A percentile compares a stretch with the other conserved stretches of the same genome.
These are phyloP conservation scores for Fusarium sarcochroum DNA, from an alignment of 2,329 filamentous ascomycete genomes.

Conservation along the genomic window DNA sequence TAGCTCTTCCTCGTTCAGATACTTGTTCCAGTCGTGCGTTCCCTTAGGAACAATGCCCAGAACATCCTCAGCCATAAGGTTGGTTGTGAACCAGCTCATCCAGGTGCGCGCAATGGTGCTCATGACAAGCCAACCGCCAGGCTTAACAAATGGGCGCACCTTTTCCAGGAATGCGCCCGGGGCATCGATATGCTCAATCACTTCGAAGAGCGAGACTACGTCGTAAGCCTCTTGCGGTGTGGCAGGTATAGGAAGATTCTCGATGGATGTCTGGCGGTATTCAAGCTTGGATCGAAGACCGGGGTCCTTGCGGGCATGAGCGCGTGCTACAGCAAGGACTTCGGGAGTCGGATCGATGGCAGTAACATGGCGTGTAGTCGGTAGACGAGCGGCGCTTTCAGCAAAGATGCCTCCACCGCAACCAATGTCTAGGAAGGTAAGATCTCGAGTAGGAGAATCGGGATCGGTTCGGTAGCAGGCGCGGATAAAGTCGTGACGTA, in stretches of 20 bases:
- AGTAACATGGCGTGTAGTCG: slow-evolving; percentile 73
- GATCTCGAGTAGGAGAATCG: slow-evolving; percentile 55
- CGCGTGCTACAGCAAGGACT: slow-evolving; percentile 80
- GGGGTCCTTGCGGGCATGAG: slow-evolving; percentile 83
- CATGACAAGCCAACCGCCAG: slow-evolving; percentile 92
- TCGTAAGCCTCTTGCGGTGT: slow-evolving; percentile 71
- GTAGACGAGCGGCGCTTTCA: slow-evolving; percentile 82
- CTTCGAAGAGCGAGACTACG: slow-evolving; percentile 90
- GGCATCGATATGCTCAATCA: slow-evolving; percentile 90
- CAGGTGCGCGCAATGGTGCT: slow-evolving; percentile 94
- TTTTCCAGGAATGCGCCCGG: slow-evolving; percentile 80
- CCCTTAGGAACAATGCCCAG: slow-evolving; percentile 89
- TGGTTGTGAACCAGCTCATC: slow-evolving; percentile 92
- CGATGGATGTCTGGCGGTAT: slow-evolving; percentile 84
- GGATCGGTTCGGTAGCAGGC: slow-evolving; percentile 73
- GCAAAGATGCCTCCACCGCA: slow-evolving; percentile 98
- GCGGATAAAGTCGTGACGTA: slow-evolving; percentile 92
- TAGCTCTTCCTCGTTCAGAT: slow-evolving; percentile 89
- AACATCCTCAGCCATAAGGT: slow-evolving; percentile 90
- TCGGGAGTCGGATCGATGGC: slow-evolving; percentile 84
- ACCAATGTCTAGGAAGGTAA: slow-evolving; percentile 89
- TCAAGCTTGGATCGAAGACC: slow-evolving; percentile 72
- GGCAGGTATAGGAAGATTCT: slow-evolving; percentile 69
- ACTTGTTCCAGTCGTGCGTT: slow-evolving; percentile 97
- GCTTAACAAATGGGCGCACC: slow-evolving; percentile 82